A percentile compares a stretch with the other conserved stretches of the same genome.
Evolutionary conservation across 2,329 filamentous ascomycete genomes (phyloP).

Genomic region (Pseudodiploospora longispora): DNA sequence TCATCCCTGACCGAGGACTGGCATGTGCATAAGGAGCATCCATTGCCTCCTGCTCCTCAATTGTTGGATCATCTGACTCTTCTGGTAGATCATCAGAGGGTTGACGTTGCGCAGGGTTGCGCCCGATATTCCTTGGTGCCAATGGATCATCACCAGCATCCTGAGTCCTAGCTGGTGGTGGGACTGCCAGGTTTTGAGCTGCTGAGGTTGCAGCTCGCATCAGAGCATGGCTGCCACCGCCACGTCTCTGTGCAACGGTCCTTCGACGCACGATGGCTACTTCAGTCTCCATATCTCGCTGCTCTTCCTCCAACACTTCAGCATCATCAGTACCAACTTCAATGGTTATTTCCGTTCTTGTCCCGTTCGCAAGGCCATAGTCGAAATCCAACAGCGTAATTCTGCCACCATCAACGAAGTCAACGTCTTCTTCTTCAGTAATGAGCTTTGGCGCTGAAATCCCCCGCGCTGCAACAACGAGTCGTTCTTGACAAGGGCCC

Average conservation of each 20-base stretch:
- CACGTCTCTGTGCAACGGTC: slow-evolving; percentile 57
- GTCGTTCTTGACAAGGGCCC: slow-evolving; percentile 42
- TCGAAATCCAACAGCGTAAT: slow-evolving; percentile 68
- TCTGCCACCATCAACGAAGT: slow-evolving; percentile 72
- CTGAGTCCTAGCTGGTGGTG: slow-evolving; percentile 21
- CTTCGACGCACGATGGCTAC: slow-evolving; percentile 70
- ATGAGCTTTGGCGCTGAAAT: slow-evolving; percentile 49
- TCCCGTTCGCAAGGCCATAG: slow-evolving; percentile 49
- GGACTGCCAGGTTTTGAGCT: slow-evolving; percentile 17
- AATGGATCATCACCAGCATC: slow-evolving; percentile 40
- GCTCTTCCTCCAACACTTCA: slow-evolving; percentile 64
- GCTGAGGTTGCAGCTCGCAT: slow-evolving; percentile 42
- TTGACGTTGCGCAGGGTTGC: slow-evolving; percentile 11
- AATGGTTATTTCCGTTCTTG: slow-evolving; percentile 52
- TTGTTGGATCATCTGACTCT: slow-evolving; percentile 36
- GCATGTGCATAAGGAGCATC: slow-evolving; percentile 68
- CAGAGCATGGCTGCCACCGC: slow-evolving; percentile 34
- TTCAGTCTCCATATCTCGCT: slow-evolving; percentile 66
- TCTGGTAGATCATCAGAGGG: slow-evolving; percentile 20
- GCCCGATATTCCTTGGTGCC: slow-evolving; percentile 40
- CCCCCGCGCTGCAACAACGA: slow-evolving; percentile 67
- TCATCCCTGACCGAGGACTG: slow-evolving; percentile 61
- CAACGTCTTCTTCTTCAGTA: slow-evolving; percentile 62
- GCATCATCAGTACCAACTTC: slow-evolving; percentile 66
- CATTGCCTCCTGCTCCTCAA: slow-evolving; percentile 52